Evolutionary conservation across 2,329 filamentous ascomycete species (phyloP), one percentile per base, ranked within the genome.

Genomic region (Botryotinia convoluta): DNA sequence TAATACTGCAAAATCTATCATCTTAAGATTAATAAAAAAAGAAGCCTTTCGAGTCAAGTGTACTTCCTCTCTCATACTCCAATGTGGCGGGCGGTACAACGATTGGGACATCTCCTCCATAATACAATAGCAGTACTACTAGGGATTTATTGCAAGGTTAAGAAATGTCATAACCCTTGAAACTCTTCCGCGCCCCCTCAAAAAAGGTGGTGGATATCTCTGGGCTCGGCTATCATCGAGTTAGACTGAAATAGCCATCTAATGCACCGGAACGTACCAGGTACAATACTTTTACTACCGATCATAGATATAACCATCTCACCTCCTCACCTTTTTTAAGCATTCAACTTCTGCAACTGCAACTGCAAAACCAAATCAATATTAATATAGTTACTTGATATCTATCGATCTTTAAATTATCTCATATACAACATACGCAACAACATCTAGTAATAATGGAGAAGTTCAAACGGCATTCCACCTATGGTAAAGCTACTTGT

Each of bases 401-500:
- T 48, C 60, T 29, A 29, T 44, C 37, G 26, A 44, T 63, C 39
- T 18, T 63, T 29, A 12, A 18, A 4, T 12, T 7, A 2, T 29
- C 32, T 29, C 26, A 42, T 42, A 54, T 54, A 20, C 32, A 20
- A n/a, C 12, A 26, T 14, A 42, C n/a, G 9, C 51, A 9, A 1
- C n/a, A 29, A 32, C 4, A 57, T 57, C 9, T 37, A 71, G 48
- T 42, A 10, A 67, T 5, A 18, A 45, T 68, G 32, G 71, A 45
- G 29, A 72, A 69, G 37, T 68, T 37, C 3, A 72, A 67, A 61
- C 62, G 63, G 10, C 37, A 42, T 42, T 68, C 29, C 37, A 68
- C 29, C 7, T 59, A 42, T 32, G 71, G 71, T 3, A 72, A 72
- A 72, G 65, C 63, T 54, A 68, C 70, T 22, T 72, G 37, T 45